These are phyloP conservation scores for Chalaropsis ovoidea DNA, from an alignment of 2,329 filamentous ascomycete species.

Conservation along the genomic window DNA sequence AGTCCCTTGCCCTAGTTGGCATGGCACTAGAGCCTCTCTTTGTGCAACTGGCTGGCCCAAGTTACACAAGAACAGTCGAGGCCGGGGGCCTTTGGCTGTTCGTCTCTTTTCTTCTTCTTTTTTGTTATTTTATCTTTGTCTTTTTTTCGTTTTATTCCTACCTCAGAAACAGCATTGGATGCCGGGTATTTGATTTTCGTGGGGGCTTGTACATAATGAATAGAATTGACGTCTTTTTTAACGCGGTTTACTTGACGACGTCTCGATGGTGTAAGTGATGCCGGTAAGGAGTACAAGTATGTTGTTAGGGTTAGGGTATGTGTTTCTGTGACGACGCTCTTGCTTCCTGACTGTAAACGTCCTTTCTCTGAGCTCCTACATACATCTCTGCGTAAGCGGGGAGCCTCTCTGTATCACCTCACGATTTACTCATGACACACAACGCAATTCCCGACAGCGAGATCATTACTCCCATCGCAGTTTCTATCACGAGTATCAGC, in stretches of 20 bases:
- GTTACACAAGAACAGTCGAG: slow-evolving; percentile 13
- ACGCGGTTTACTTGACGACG: too few relatives aligned
- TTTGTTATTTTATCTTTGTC: background rate
- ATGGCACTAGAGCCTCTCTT: slow-evolving; percentile 13
- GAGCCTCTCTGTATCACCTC: slow-evolving; percentile 24
- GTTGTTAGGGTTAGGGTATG: too few relatives aligned
- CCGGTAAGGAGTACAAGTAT: too few relatives aligned
- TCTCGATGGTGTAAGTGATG: too few relatives aligned
- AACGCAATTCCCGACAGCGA: slow-evolving; percentile 72
- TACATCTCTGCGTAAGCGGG: too few relatives aligned
- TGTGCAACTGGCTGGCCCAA: slow-evolving; percentile 9
- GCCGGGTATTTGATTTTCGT: background rate
- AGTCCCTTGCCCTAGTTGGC: slow-evolving; percentile 13
- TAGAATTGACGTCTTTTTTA: background rate
- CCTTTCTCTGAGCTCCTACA: too few relatives aligned
- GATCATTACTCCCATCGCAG: slow-evolving; percentile 69
- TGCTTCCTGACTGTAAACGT: too few relatives aligned
- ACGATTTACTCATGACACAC: slow-evolving; percentile 61
- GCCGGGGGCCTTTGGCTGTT: slow-evolving; percentile 1
- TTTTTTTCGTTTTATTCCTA: slow-evolving; percentile 6
- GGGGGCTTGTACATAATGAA: slow-evolving; percentile 5
- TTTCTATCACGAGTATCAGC: slow-evolving; percentile 46
- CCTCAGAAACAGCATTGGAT: slow-evolving; percentile 13
- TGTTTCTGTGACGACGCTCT: too few relatives aligned
- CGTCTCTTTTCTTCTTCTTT: background rate